Conservation (phyloP, 1,284 basidiomycete genomes). For the Boletellus dicymbophilus region DNA sequence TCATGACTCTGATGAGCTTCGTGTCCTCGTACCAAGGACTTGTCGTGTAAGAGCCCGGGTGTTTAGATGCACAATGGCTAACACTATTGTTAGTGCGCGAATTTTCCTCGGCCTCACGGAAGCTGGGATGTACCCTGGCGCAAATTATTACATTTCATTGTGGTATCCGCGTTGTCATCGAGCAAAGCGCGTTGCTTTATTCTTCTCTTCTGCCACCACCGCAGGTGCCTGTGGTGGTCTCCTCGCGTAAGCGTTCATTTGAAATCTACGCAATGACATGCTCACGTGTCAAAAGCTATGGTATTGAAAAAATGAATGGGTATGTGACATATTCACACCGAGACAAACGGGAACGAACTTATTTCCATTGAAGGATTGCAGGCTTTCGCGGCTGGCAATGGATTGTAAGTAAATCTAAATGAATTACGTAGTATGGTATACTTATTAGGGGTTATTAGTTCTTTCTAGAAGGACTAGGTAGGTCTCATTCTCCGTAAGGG, state of each 20-base stretch:
- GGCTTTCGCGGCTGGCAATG: constrained; percentile 45
- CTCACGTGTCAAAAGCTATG: constrained; percentile 23
- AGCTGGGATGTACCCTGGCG: constrained; percentile 53
- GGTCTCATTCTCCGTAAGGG: not conserved
- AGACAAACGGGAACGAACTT: too few species aligned
- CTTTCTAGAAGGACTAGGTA: constrained; percentile 28
- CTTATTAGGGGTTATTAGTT: constrained; percentile 19
- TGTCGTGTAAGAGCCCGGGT: constrained; percentile 19
- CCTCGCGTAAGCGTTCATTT: constrained; percentile 28
- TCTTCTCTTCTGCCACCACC: constrained; percentile 57
- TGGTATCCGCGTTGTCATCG: constrained; percentile 55
- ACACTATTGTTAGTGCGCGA: constrained; percentile 40
- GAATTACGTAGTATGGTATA: not conserved
- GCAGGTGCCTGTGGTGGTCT: constrained; percentile 48
- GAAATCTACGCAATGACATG: not conserved
- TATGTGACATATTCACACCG: constrained; percentile 24
- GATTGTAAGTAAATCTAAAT: constrained; percentile 42
- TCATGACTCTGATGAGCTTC: constrained; percentile 41
- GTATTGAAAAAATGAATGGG: constrained; percentile 38
- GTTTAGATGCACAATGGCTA: not conserved
- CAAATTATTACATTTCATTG: constrained; percentile 54
- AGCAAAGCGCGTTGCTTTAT: constrained; percentile 51
- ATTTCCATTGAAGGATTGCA: constrained; percentile 31
- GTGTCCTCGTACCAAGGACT: constrained; percentile 35
- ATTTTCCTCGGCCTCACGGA: constrained; percentile 55